These are phyloP conservation scores for Leccinellum luteum DNA, from an alignment of 768 basidiomycete species.

Conservation along the genomic window DNA sequence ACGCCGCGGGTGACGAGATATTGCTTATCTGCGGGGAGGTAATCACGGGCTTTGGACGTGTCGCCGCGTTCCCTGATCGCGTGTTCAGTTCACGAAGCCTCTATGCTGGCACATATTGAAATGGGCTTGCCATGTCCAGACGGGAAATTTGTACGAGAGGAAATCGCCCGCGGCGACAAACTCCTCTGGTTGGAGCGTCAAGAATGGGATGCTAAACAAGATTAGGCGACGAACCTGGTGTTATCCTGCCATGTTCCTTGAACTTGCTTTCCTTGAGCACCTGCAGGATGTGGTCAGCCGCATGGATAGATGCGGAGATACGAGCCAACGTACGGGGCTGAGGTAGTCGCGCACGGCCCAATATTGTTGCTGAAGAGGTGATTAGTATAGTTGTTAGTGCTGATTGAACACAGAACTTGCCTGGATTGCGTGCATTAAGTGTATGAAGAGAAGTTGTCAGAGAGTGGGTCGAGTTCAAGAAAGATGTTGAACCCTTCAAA, in stretches of 20 bases:
- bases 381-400: background rate
- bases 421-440: constrained; percentile 50
- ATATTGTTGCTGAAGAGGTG: constrained; percentile 69
- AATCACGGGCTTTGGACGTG: constrained; percentile 79
- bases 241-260: constrained; percentile 97
- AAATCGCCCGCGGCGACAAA: constrained; percentile 98
- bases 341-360: constrained; percentile 95
- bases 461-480: constrained; percentile 17
- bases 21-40: constrained; percentile 93
- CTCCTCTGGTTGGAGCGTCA: constrained; percentile 63
- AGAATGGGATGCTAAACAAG: background rate
- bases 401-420: constrained; percentile 16
- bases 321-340: constrained; percentile 61
- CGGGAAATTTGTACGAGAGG: constrained; percentile 95
- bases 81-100: background rate
- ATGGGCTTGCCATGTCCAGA: constrained; percentile 84
- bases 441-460: constrained; percentile 1
- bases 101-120: background rate
- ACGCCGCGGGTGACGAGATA: constrained; percentile 95
- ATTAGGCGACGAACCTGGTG: constrained; percentile 61
- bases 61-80: constrained; percentile 87
- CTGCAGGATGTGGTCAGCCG: constrained; percentile 43
- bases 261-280: constrained; percentile 98
- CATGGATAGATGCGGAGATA: constrained; percentile 17
- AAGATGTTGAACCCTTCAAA: constrained; percentile 5